Conservation (phyloP, 2,329 filamentous ascomycete species). For the Cladosporium sp. region DNA sequence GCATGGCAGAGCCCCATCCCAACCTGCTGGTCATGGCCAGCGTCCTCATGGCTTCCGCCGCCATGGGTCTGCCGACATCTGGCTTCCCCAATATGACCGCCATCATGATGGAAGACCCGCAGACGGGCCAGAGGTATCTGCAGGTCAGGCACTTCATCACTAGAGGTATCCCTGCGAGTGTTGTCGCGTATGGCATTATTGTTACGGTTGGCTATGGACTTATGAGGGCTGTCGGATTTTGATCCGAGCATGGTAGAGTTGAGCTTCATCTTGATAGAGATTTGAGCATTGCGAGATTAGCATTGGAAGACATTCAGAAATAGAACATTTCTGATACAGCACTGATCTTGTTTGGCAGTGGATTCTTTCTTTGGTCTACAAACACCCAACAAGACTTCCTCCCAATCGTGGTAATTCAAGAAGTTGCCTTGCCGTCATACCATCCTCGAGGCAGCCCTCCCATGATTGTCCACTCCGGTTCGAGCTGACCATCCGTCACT, state of each 20-base stretch:
- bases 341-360: too few relatives aligned
- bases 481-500: neutral
- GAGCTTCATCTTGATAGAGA: too few relatives aligned
- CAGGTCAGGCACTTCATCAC: conserved; percentile 92
- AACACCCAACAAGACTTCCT: too few relatives aligned
- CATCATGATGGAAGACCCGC: conserved; percentile 97
- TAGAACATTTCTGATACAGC: too few relatives aligned
- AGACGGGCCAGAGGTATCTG: conserved; percentile 85
- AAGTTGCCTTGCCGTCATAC: too few relatives aligned
- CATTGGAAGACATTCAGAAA: too few relatives aligned
- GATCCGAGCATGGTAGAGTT: too few relatives aligned
- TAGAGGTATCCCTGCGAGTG: conserved; percentile 78
- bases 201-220: conserved; percentile 85
- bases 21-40: conserved; percentile 93
- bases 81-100: conserved; percentile 99
- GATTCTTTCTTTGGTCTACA: too few relatives aligned
- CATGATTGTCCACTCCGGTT: too few relatives aligned
- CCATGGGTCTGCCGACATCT: conserved; percentile 91
- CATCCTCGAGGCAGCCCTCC: too few relatives aligned
- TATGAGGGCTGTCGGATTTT: conserved; percentile 71
- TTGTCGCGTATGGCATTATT: conserved; percentile 75
- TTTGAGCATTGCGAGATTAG: too few relatives aligned
- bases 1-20: conserved; percentile 84
- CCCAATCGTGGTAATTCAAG: too few relatives aligned
- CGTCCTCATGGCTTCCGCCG: conserved; percentile 94